Evolutionary conservation across 305 asterid species (phyloP).

Genomic region (Nicotiana rustica): DNA sequence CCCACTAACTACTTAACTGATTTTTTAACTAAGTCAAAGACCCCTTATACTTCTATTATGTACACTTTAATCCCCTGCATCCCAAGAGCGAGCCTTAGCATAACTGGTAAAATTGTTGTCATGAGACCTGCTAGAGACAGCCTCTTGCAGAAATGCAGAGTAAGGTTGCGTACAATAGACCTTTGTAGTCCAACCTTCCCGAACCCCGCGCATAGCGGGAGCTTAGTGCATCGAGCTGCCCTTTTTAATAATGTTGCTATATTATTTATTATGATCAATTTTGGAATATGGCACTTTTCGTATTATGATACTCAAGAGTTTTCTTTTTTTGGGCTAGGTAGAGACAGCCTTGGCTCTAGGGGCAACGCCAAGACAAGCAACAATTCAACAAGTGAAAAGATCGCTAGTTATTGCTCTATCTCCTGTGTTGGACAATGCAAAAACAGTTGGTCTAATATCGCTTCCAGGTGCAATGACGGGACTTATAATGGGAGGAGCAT

Average conservation of each 20-base stretch:
- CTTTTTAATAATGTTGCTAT: background rate
- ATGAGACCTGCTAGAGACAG: too few species aligned
- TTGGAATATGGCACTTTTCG: background rate
- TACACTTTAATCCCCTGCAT: too few species aligned
- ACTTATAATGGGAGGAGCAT: slow-evolving; percentile 97
- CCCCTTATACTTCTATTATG: too few species aligned
- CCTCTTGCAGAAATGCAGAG: too few species aligned
- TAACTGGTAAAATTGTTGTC: too few species aligned
- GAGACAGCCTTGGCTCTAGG: slow-evolving; percentile 94
- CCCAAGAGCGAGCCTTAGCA: too few species aligned
- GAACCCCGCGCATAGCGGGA: too few species aligned
- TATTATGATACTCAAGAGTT: background rate
- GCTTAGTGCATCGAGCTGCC: too few species aligned
- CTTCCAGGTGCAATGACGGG: slow-evolving; percentile 98
- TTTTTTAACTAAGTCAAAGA: too few species aligned
- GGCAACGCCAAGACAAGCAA: slow-evolving; percentile 93
- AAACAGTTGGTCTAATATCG: slow-evolving; percentile 87
- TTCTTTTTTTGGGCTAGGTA: slow-evolving; percentile 52
- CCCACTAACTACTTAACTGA: too few species aligned
- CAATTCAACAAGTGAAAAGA: slow-evolving; percentile 80
- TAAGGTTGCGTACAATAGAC: too few species aligned
- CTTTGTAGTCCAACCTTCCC: too few species aligned
- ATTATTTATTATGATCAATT: background rate
- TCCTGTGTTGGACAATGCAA: slow-evolving; percentile 89
- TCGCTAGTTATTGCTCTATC: slow-evolving; percentile 83